Evolutionary conservation across 495 filamentous ascomycete species (phyloP).

Genomic region (Glutinoglossum americanum): DNA sequence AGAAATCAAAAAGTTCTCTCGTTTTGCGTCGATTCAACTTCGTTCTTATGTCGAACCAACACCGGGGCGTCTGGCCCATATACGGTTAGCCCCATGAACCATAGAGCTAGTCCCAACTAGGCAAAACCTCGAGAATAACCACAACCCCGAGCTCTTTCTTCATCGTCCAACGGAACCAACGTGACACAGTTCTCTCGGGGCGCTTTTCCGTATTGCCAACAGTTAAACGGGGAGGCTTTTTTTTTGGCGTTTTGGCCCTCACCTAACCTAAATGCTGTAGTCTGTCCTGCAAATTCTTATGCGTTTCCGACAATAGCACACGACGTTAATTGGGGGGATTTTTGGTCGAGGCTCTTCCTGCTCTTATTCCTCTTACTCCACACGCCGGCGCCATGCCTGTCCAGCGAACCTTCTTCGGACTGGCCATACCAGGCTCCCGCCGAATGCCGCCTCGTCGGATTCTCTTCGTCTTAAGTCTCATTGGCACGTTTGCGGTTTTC

Average conservation of each 20-base stretch:
- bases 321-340: neutral
- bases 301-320: neutral
- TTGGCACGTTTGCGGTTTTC: conserved; percentile 4
- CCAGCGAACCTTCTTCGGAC: conserved; percentile 25
- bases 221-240: too few species aligned
- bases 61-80: too few species aligned
- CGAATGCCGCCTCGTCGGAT: conserved; percentile 14
- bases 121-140: too few species aligned
- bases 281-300: neutral
- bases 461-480: conserved; percentile 11
- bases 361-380: neutral
- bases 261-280: neutral
- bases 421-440: conserved; percentile 16
- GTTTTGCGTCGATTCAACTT: too few species aligned
- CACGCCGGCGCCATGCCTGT: conserved; percentile 23
- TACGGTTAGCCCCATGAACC: too few species aligned
- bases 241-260: neutral
- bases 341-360: neutral
- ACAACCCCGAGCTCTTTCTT: too few species aligned
- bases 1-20: too few species aligned
- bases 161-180: too few species aligned
- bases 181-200: too few species aligned
- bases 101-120: too few species aligned
- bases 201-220: too few species aligned
- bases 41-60: too few species aligned